A percentile compares a stretch with the other conserved stretches of the same genome.
These are phyloP conservation scores for Clarireedia homoeocarpa DNA, from an alignment of 2,329 filamentous ascomycete genomes.

Conservation along the genomic window DNA sequence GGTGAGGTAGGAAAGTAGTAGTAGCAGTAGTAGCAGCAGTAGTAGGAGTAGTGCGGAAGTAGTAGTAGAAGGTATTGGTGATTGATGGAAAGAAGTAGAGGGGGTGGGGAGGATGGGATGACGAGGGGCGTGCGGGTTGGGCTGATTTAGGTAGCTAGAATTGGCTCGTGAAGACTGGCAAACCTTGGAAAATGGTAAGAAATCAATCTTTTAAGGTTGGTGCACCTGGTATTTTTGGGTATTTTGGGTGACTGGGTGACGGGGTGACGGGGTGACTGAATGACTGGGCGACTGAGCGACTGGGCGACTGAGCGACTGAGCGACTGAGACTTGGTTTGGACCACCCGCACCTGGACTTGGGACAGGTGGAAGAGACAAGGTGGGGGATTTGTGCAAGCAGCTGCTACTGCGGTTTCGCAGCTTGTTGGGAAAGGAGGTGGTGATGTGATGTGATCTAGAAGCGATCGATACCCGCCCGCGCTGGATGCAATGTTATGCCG, in stretches of 20 bases:
- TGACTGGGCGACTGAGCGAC: not conserved
- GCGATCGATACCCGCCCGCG: not conserved
- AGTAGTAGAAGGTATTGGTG: not conserved
- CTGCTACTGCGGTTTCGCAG: not conserved
- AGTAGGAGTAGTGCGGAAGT: not conserved
- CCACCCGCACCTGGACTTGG: not conserved
- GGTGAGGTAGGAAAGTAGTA: not conserved
- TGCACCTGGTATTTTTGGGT: too few relatives aligned
- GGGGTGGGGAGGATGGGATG: not conserved
- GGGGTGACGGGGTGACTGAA: too few relatives aligned
- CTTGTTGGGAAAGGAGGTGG: too few relatives aligned
- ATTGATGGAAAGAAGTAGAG: not conserved
- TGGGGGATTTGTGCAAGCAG: not conserved
- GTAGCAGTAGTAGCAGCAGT: not conserved
- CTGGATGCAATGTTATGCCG: not conserved
- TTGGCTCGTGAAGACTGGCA: slow-evolving; percentile 6
- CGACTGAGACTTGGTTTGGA: not conserved
- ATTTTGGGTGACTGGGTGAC: too few relatives aligned
- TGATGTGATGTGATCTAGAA: not conserved
- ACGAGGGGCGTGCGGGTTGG: slow-evolving; percentile 8
- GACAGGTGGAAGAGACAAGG: not conserved
- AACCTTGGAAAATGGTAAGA: not conserved
- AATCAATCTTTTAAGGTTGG: not conserved
- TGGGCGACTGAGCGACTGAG: not conserved
- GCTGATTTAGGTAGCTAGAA: slow-evolving; percentile 11